Conservation (phyloP, 202 grass and related monocot genomes). For the Dendrocalamus latiflorus region DNA sequence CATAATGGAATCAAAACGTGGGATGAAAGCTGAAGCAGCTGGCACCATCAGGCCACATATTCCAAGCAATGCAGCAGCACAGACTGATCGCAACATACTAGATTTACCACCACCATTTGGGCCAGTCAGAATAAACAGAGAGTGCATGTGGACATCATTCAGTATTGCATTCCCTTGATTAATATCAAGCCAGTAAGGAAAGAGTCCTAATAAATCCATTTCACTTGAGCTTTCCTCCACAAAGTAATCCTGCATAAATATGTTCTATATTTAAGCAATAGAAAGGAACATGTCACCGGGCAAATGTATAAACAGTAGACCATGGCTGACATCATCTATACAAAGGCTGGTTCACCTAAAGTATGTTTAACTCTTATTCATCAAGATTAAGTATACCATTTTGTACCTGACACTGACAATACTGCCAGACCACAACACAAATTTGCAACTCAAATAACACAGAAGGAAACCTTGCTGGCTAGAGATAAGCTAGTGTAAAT, state of each 20-base stretch:
- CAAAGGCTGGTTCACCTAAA: constrained; percentile 2
- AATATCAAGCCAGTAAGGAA: constrained; percentile 87
- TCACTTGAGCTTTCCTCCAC: constrained; percentile 35
- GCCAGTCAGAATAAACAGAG: constrained; percentile 86
- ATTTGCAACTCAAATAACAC: background rate
- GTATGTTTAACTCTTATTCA: background rate
- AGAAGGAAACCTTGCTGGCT: background rate
- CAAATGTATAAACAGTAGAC: background rate
- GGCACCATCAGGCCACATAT: constrained; percentile 98
- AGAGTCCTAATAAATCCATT: constrained; percentile 69
- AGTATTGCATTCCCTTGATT: constrained; percentile 79
- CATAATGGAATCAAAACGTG: constrained; percentile 89
- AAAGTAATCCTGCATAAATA: constrained; percentile 40
- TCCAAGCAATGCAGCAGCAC: constrained; percentile 84
- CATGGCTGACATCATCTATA: background rate
- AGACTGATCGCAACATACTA: constrained; percentile 87
- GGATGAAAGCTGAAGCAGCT: constrained; percentile 66
- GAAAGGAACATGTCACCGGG: background rate
- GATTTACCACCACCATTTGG: constrained; percentile 99
- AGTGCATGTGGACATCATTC: constrained; percentile 77
- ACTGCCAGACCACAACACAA: background rate
- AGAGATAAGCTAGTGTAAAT: constrained; percentile 5
- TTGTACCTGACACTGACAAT: background rate
- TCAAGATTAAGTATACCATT: constrained; percentile 3
- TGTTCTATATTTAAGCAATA: constrained; percentile 2